Evolutionary conservation across 164 flowering plant species (phyloP).

Genomic region (Piper longum): DNA sequence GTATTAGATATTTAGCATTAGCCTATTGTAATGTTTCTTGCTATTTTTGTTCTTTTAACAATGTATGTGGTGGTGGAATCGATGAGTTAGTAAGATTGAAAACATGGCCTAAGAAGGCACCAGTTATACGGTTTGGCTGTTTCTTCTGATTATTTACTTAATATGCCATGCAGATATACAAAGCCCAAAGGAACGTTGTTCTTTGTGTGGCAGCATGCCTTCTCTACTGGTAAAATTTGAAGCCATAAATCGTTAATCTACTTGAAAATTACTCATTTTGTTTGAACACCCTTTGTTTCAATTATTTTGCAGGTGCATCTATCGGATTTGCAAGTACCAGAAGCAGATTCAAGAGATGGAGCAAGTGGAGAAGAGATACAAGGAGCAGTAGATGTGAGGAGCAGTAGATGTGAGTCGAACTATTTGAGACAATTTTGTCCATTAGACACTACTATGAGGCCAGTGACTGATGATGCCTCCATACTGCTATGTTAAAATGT

Average conservation of each 20-base stretch:
- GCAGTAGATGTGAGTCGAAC: slow-evolving; percentile 17
- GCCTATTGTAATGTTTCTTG: too few species aligned
- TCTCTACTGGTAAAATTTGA: slow-evolving; percentile 58
- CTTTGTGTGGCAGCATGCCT: slow-evolving; percentile 63
- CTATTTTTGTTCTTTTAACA: too few species aligned
- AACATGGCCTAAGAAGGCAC: background rate
- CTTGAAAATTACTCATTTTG: background rate
- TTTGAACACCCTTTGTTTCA: background rate
- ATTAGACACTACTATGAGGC: too few species aligned
- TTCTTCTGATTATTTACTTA: too few species aligned
- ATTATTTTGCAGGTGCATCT: slow-evolving; percentile 45
- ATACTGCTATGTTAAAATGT: too few species aligned
- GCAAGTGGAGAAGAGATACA: slow-evolving; percentile 73
- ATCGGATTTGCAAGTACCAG: slow-evolving; percentile 56
- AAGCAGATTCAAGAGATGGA: slow-evolving; percentile 63
- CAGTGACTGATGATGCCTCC: too few species aligned
- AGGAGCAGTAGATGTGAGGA: slow-evolving; percentile 34
- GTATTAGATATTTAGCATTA: too few species aligned
- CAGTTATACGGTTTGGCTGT: background rate
- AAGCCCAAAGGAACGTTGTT: slow-evolving; percentile 82
- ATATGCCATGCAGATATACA: slow-evolving; percentile 49
- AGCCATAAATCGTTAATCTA: too few species aligned
- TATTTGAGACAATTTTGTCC: too few species aligned
- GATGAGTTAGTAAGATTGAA: too few species aligned
- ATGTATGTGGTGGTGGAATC: too few species aligned